Evolutionary conservation across 352 stramenopile species (phyloP).

Genomic region (Aphanomyces invadans): DNA sequence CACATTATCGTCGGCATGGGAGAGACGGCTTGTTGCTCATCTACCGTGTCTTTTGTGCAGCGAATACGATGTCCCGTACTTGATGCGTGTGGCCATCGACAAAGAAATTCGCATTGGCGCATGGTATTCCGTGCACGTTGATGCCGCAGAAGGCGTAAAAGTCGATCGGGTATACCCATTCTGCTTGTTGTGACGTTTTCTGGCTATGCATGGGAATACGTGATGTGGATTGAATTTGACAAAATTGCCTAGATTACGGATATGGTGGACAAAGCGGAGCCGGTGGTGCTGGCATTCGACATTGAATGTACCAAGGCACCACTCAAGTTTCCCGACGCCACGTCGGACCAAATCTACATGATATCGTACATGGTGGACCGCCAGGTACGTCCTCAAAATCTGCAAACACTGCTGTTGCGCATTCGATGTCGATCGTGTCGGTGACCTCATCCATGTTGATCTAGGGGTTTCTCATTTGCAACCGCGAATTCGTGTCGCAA

Average conservation of each 20-base stretch:
- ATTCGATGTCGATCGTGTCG: neutral
- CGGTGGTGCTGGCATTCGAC: slow-evolving; percentile 97
- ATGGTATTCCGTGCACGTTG: slow-evolving; percentile 94
- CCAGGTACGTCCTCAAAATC: slow-evolving; percentile 34
- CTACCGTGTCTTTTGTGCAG: neutral
- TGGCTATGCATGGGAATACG: too few species aligned
- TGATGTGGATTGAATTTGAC: too few species aligned
- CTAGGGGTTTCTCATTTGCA: slow-evolving; percentile 95
- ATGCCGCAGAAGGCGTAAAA: slow-evolving; percentile 25
- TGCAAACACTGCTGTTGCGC: too few species aligned
- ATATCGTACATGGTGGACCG: slow-evolving; percentile 99
- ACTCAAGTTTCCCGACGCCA: slow-evolving; percentile 97
- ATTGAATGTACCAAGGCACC: slow-evolving; percentile 99
- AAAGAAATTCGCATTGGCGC: slow-evolving; percentile 92
- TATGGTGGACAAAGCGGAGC: slow-evolving; percentile 90
- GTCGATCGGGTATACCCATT: neutral
- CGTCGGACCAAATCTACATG: slow-evolving; percentile 92
- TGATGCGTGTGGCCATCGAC: slow-evolving; percentile 94
- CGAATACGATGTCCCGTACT: slow-evolving; percentile 98
- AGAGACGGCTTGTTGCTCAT: neutral
- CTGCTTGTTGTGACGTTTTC: too few species aligned
- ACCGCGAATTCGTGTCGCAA: slow-evolving; percentile 93
- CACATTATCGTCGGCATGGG: too few species aligned
- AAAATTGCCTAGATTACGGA: slow-evolving; percentile 41
- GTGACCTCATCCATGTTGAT: neutral